Percentiles rank a stretch among this genome's conserved stretches.
phyloP scores from a whole-genome alignment of 306 rosid species.

The Casuarina cunninghamiana region DNA sequence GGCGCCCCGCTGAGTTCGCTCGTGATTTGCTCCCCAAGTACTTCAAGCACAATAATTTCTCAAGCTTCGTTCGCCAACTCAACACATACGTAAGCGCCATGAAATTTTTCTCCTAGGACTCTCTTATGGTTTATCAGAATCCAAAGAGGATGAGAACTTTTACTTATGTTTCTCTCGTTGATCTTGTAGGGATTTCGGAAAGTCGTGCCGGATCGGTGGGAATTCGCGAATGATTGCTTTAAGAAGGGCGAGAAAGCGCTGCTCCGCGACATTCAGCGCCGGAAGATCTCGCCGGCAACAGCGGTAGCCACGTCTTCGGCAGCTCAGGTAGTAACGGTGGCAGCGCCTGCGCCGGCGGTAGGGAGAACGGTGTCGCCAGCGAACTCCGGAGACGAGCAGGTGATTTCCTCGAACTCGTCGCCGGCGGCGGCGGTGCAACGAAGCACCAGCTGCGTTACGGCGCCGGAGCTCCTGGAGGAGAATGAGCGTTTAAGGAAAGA shows the following conservation, averaged over 20 bases:
- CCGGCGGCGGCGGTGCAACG: conserved; percentile 44
- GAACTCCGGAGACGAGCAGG: conserved; percentile 90
- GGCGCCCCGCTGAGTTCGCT: conserved; percentile 97
- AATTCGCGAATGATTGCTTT: conserved; percentile 82
- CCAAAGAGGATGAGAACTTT: not conserved
- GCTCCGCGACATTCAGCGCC: conserved; percentile 88
- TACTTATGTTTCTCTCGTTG: not conserved
- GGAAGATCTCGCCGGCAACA: conserved; percentile 51
- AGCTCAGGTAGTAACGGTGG: conserved; percentile 38
- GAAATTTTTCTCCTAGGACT: not conserved
- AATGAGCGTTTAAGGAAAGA: conserved; percentile 83
- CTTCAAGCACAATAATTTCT: conserved; percentile 90
- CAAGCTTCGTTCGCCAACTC: conserved; percentile 97
- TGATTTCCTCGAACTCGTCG: conserved; percentile 81
- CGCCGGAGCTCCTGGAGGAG: conserved; percentile 75
- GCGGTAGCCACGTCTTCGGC: not conserved
- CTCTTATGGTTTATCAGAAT: not conserved
- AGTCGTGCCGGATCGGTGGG: conserved; percentile 98
- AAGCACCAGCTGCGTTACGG: conserved; percentile 59
- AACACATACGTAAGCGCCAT: conserved; percentile 70
- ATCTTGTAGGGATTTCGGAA: conserved; percentile 79
- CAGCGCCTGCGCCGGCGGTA: conserved; percentile 25
- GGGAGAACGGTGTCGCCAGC: conserved; percentile 52
- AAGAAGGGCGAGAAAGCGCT: conserved; percentile 69
- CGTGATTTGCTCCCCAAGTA: conserved; percentile 92